These are phyloP conservation scores for Trichophyton verrucosum DNA, from an alignment of 2,329 filamentous ascomycete genomes.

Conservation along the genomic window DNA sequence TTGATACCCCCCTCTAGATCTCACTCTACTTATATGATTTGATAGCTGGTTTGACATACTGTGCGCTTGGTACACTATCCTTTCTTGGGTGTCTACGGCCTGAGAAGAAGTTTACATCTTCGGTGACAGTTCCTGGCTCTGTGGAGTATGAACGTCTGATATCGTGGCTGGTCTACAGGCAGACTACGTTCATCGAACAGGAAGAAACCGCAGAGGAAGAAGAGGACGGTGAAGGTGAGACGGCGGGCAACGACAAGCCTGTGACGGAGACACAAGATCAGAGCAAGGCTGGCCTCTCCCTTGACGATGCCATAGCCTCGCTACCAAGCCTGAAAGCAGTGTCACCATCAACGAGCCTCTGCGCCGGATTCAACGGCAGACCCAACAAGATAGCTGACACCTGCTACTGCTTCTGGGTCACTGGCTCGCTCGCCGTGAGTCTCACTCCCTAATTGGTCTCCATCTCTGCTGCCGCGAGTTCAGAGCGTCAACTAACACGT, in stretches of 20 bases:
- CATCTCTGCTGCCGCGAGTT: too few relatives aligned
- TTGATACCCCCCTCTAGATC: background rate
- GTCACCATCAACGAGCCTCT: background rate
- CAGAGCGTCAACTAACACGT: too few relatives aligned
- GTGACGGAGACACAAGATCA: background rate
- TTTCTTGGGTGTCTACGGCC: constrained; percentile 55
- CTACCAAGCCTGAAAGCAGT: constrained; percentile 17
- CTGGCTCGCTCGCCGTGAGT: constrained; percentile 46
- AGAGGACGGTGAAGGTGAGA: constrained; percentile 32
- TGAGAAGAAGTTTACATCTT: constrained; percentile 17
- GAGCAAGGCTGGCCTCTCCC: background rate
- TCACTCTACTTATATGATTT: background rate
- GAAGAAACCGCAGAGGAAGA: constrained; percentile 33
- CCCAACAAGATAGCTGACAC: constrained; percentile 88
- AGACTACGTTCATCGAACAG: constrained; percentile 45
- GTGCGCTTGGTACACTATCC: constrained; percentile 63
- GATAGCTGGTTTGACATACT: constrained; percentile 79
- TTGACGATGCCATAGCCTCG: constrained; percentile 18
- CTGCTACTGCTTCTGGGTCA: constrained; percentile 91
- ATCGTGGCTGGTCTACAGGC: constrained; percentile 51
- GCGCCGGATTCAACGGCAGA: constrained; percentile 74
- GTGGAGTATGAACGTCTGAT: constrained; percentile 19
- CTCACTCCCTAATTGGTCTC: background rate
- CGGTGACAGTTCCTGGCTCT: background rate
- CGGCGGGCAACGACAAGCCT: background rate